Evolutionary conservation across 2,329 filamentous ascomycete species (phyloP).

Genomic region (Fusarium euwallaceae): DNA sequence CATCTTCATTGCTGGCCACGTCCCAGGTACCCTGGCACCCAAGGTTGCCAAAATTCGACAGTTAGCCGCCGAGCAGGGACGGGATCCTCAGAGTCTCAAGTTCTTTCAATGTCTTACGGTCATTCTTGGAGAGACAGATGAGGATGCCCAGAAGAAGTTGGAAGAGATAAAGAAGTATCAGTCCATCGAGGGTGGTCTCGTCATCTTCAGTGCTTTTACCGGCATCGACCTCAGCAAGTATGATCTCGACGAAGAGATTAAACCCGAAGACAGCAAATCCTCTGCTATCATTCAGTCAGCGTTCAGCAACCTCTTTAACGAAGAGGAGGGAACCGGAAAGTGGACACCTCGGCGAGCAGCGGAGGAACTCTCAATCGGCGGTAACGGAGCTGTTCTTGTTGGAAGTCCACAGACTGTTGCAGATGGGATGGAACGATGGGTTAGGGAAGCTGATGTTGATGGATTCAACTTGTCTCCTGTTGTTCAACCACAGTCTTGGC

Average conservation of each 20-base stretch:
- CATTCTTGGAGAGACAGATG: conserved; percentile 13
- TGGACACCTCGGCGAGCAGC: conserved; percentile 9
- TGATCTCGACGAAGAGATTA: conserved; percentile 15
- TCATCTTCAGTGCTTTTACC: conserved; percentile 28
- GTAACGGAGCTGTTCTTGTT: conserved; percentile 15
- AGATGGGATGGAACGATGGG: conserved; percentile 21
- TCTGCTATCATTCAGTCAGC: conserved; percentile 14
- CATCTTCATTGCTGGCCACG: conserved; percentile 69
- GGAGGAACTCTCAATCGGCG: conserved; percentile 10
- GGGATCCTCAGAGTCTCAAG: conserved; percentile 12
- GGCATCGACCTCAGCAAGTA: conserved; percentile 21
- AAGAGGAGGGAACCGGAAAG: not conserved
- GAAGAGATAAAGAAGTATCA: conserved; percentile 10
- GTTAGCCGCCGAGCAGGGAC: not conserved
- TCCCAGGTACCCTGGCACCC: conserved; percentile 12
- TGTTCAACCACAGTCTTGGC: conserved; percentile 14
- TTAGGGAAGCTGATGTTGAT: conserved; percentile 19
- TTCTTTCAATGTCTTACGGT: conserved; percentile 15
- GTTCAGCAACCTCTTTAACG: conserved; percentile 11
- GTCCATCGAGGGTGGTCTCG: conserved; percentile 6
- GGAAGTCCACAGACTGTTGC: conserved; percentile 20
- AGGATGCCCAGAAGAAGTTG: conserved; percentile 4
- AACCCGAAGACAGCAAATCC: conserved; percentile 17
- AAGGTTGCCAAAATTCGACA: conserved; percentile 10
- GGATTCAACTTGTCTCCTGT: conserved; percentile 26